phyloP scores from a whole-genome alignment of 257 asterid genomes.

The Solanum clarkiae region DNA sequence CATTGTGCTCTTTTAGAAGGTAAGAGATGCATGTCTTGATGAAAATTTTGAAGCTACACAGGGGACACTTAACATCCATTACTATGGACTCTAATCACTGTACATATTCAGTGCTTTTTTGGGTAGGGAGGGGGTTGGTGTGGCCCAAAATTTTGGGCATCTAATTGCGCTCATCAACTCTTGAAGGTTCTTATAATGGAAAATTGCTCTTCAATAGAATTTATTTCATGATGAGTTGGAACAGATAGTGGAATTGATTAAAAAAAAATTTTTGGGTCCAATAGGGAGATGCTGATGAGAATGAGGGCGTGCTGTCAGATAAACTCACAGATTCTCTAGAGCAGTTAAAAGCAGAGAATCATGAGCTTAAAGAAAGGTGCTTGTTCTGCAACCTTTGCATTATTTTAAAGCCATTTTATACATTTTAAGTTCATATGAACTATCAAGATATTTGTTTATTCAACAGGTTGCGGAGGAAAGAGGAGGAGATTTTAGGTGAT shows the following conservation, averaged over 20 bases:
- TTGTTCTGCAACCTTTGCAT: not conserved
- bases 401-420: not conserved
- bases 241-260: not conserved
- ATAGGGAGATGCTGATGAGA: constrained; percentile 25
- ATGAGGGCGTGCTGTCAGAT: constrained; percentile 16
- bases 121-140: not conserved
- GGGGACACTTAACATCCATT: not conserved
- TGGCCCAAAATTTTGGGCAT: not conserved
- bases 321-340: constrained; percentile 22
- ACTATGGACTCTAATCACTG: not conserved
- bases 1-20: not conserved
- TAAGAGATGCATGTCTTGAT: not conserved
- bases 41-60: not conserved
- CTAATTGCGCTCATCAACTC: not conserved
- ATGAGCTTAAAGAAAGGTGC: constrained; percentile 52
- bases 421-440: not conserved
- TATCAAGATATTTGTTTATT: not conserved
- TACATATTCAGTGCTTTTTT: not conserved
- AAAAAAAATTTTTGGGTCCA: not conserved
- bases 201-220: not conserved
- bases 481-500: constrained; percentile 68
- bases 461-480: constrained; percentile 56
- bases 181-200: not conserved
- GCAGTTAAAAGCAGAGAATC: constrained; percentile 65
- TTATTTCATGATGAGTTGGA: not conserved